Evolutionary conservation across 2,329 filamentous ascomycete genomes (phyloP), one percentile per base, ranked within the genome.

Genomic region (Aspergillus melleus): DNA sequence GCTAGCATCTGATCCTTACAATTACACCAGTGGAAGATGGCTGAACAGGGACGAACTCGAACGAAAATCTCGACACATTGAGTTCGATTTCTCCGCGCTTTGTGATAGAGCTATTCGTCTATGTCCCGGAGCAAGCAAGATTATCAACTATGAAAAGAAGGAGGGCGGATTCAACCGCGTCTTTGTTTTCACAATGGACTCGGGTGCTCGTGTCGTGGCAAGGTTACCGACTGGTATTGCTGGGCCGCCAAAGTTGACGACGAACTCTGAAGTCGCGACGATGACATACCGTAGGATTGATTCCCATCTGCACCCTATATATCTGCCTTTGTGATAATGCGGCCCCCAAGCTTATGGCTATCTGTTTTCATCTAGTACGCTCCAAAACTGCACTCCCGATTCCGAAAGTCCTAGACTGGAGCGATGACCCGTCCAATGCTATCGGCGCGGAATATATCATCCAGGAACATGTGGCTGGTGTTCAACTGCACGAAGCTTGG

Each of bases 231-330:
- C 76, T 60, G 52, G 60, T 24, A 61, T 78, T 59, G 74, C 77
- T 68, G 78, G 77, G 10, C 75, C 76, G 4, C 52, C 65, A 55
- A 70, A 69, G 44, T 68, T 79, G 36, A 72, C 70, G 1, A 80
- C 76, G 2, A 74, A 73, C 59, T 81, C 78, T n/a, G 77, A 81
- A 68, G 79, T 82, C 62, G 79, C 80, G 52, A 82, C 78, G 0
- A 79, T 82, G 49, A 67, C 68, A 61, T 81, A 77, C 63, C 57
- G 77, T 80, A 72, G 63, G 74, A 4, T 51, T 54, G 10, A 59
- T 20, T n/a, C 6, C 24, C 12, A 52, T 55, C 26, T 29, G 26
- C 26, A 9, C 26, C 8, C 26, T 29, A 29, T 29, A 6, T 29
- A n/a, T 22, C 30, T 26, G 8, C 1, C n/a, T 20, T 49, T 6